Base-by-base conservation (phyloP, 2,329 filamentous ascomycete species). In the Venturia effusa region DNA sequence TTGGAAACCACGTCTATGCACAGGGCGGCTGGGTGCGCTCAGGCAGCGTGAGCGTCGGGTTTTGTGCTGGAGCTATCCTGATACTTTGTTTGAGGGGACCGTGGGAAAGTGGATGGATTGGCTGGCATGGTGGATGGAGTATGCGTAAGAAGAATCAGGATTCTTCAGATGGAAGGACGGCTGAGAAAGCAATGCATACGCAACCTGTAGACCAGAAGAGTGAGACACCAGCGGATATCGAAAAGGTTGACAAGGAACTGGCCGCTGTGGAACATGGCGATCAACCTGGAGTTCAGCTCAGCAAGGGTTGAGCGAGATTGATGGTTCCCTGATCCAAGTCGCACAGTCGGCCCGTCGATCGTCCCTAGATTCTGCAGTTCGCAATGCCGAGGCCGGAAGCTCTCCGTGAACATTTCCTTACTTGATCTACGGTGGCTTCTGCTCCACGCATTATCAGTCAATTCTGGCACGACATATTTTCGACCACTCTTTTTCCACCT, bases 51-150 rank as follows among this genome's bases (percentile, higher is more conserved):
- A 84, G 80, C 69, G 75, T 87, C 37, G 84, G 77, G 3, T 80
- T 84, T 65, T 76, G 83, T 34, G 79, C 75, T 4, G 71, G 74
- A 8, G 81, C 81, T 6, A 68, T 85, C 60, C 22, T 80, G 30
- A 67, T 81, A 2, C 79, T 78, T 66, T 67, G 79, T 61, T 70
- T 74, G 15, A 75, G 83, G 39, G 84, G 83, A 0, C 84, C 84
- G 17, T 80, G 79, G 74, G 83, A 85, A 70, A 76, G 74, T 37
- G 74, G 80, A 0, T 87, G 84, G 84, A 65, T 85, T 57, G 84
- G 84, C 0, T 87, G 84, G 84, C 72, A 72, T 22, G 84, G 84
- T 1, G 84, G 84, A 0, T 83, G 80, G 77, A 78, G 76, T 64
- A 73, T 84, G 63, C 70, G 65, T 65, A 80, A 78, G 72, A 76